Conservation (phyloP, 176 grass and related monocot genomes). For the Aegilops tauschii region DNA sequence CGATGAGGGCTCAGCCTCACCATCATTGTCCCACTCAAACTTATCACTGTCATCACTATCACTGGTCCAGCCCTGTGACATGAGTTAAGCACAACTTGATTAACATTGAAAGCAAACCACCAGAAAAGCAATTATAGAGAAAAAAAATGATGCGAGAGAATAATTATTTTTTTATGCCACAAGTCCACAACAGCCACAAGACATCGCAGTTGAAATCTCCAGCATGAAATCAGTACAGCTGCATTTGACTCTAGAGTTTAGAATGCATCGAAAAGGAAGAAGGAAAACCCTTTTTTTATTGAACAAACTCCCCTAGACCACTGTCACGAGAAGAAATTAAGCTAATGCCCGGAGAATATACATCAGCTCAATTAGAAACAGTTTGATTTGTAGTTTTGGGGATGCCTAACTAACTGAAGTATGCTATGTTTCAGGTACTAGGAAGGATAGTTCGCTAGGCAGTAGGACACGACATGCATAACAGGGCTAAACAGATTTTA, state of each 20-base stretch:
- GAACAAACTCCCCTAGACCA: not conserved
- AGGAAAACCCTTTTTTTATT: not conserved
- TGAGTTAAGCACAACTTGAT: not conserved
- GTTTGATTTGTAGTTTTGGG: not conserved
- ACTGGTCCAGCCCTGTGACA: slow-evolving; percentile 33
- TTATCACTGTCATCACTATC: slow-evolving; percentile 29
- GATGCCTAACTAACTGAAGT: not conserved
- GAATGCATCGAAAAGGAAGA: not conserved
- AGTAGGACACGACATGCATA: not conserved
- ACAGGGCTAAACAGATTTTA: not conserved
- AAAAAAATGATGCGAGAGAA: not conserved
- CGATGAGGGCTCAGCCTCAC: slow-evolving; percentile 3
- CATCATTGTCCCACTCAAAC: slow-evolving; percentile 30
- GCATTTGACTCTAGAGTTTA: not conserved
- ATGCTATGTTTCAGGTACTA: not conserved
- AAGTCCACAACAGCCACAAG: not conserved
- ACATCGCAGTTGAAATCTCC: not conserved
- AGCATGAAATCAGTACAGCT: not conserved
- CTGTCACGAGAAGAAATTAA: not conserved
- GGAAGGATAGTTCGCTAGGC: not conserved
- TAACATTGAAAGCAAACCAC: not conserved
- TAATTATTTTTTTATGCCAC: not conserved
- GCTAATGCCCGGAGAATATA: not conserved
- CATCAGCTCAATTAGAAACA: not conserved
- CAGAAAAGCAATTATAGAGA: not conserved